phyloP scores from a whole-genome alignment of 352 stramenopile genomes.

The Elongisporangium anandrum region DNA sequence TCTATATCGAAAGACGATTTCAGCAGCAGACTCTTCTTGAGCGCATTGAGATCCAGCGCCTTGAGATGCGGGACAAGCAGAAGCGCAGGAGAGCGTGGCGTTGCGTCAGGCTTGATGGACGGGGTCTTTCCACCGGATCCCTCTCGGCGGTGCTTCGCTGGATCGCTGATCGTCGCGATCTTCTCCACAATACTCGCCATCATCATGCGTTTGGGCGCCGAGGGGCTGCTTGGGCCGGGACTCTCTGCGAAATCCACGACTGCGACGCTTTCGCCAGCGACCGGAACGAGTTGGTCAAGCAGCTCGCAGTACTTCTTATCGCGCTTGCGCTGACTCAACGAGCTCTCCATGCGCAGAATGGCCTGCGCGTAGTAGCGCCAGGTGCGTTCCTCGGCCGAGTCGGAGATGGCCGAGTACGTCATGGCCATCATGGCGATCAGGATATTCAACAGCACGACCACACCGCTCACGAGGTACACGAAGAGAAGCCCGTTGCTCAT shows the following conservation, averaged over 20 bases:
- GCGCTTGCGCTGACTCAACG: constrained; percentile 9
- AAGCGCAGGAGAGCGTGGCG: not conserved
- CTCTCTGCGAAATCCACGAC: not conserved
- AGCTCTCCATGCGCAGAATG: constrained; percentile 54
- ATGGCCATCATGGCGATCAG: constrained; percentile 72
- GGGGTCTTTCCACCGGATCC: not conserved
- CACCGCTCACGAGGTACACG: constrained; percentile 43
- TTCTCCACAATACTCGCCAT: not conserved
- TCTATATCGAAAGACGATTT: not conserved
- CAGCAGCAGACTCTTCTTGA: not conserved
- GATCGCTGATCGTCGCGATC: not conserved
- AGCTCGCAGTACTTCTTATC: not conserved
- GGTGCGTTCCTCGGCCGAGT: constrained; percentile 47
- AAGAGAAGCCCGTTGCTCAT: constrained; percentile 51
- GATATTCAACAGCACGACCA: constrained; percentile 65
- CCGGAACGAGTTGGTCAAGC: not conserved
- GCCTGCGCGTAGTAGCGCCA: constrained; percentile 45
- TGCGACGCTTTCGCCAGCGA: not conserved
- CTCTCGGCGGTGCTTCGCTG: not conserved
- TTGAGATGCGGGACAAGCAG: not conserved
- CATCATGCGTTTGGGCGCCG: not conserved
- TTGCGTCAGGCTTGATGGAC: not conserved
- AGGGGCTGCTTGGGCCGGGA: not conserved
- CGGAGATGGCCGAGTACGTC: constrained; percentile 50
- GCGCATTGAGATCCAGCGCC: not conserved